Base-by-base conservation (phyloP, 1,284 basidiomycete species). In the Sporisorium reilianum region DNA sequence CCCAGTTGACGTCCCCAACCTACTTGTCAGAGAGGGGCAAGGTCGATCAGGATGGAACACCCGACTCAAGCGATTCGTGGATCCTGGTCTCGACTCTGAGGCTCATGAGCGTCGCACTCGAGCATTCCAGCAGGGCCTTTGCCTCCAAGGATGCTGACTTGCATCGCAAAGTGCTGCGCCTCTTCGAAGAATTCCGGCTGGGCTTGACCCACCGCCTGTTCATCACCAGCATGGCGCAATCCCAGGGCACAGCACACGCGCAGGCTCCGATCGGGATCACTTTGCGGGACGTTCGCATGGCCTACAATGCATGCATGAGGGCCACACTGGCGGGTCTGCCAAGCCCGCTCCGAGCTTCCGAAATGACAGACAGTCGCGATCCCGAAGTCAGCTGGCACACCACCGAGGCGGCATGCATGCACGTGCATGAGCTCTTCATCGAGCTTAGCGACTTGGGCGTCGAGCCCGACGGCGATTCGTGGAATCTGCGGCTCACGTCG, bases 131-230 rank as follows among this genome's bases (percentile, higher is more conserved):
- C 55, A 44, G 40, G 12, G 36, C 28, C 3, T 18, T 46, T 3
- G 20, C 45, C 1, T 30, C 56, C 14, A 22, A 30, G 23, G 53
- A 59, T 14, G 41, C 4, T 11, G 50, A 50, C 5, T 46, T 62
- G 26, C 54, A 51, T n/a, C 30, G 25, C 18, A 64, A 58, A 25
- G 36, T 71, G 10, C 53, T 75, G 1, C 50, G 60, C 18, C 55
- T 71, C 5, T 75, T 75, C 40, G 68, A 75, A 26, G 73, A 75
- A 10, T 75, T 71, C 38, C 59, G 68, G 22, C 38, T 75, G 11
- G 73, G 64, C 36, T 49, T 75, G 25, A 60, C 63, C 5, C 68
- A 75, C 32, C 51, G 65, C 23, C 49, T 75, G 11, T 49, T 65
- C 23, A 36, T 32, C 8, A n/a, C n/a, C n/a, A 38, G 22, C 9